A percentile compares a stretch with the other conserved stretches of the same genome.
phyloP scores from a whole-genome alignment of 331 rosid species.

The Malus hybrid region DNA sequence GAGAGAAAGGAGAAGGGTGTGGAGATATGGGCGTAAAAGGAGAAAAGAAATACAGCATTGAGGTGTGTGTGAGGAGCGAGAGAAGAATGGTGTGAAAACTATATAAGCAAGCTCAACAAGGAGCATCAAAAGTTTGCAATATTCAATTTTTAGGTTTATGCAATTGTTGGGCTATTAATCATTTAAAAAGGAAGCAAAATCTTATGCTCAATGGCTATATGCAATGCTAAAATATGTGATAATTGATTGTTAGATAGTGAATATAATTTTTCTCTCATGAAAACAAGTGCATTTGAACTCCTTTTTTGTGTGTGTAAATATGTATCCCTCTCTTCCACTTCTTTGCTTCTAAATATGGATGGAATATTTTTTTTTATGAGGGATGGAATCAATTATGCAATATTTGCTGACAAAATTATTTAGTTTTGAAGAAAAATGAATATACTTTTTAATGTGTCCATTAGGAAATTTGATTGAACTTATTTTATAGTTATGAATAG shows the following conservation, averaged over 20 bases:
- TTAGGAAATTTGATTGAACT: background rate
- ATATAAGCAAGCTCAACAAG: conserved; percentile 30
- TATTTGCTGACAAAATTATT: background rate
- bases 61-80: conserved; percentile 17
- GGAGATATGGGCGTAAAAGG: conserved; percentile 6
- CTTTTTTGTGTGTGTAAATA: background rate
- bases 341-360: background rate
- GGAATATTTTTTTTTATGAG: background rate
- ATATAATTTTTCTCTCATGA: background rate
- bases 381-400: background rate
- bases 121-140: background rate
- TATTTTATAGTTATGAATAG: background rate
- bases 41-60: conserved; percentile 53
- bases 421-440: too few species aligned
- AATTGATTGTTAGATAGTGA: background rate
- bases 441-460: background rate
- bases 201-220: background rate
- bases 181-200: background rate
- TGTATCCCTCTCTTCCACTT: background rate
- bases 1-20: background rate
- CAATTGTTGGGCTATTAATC: background rate
- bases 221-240: background rate
- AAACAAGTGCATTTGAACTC: background rate
- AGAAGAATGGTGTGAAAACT: conserved; percentile 23
- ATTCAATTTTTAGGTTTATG: background rate